Percentiles rank a stretch among this genome's conserved stretches.
These are phyloP conservation scores for Acanthamoeba healyi DNA, from an alignment of 208 protist species.

Conservation along the genomic window DNA sequence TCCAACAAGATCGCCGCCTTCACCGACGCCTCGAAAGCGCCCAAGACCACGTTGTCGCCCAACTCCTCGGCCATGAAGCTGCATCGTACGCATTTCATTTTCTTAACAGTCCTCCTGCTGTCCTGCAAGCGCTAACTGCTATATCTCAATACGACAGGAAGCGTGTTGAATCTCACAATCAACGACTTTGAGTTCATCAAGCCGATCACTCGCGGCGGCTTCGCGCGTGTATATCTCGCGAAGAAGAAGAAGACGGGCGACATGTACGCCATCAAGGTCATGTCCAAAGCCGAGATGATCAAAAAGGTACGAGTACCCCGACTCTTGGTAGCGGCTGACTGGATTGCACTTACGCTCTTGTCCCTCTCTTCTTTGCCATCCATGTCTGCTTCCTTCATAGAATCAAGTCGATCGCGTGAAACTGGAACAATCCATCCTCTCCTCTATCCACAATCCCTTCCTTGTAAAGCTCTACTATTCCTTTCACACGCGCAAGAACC, in stretches of 20 bases:
- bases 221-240: slow-evolving; percentile 86
- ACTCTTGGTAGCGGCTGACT: neutral
- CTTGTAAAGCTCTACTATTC: slow-evolving; percentile 90
- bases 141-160: neutral
- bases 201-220: slow-evolving; percentile 88
- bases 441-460: slow-evolving; percentile 85
- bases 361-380: no score
- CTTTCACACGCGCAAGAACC: slow-evolving; percentile 85
- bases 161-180: slow-evolving; percentile 56
- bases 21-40: neutral
- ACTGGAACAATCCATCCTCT: slow-evolving; percentile 86
- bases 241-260: slow-evolving; percentile 88
- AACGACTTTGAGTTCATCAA: slow-evolving; percentile 90
- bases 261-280: slow-evolving; percentile 90
- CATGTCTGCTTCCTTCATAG: no score
- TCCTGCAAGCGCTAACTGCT: neutral
- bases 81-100: slow-evolving; percentile 13
- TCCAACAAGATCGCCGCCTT: slow-evolving; percentile 7
- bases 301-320: no score
- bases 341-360: no score
- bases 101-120: neutral
- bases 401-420: slow-evolving; percentile 90
- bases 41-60: neutral
- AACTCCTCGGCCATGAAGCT: slow-evolving; percentile 6
- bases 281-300: slow-evolving; percentile 88